phyloP scores from a whole-genome alignment of 176 grass and related monocot species.

The Eleusine coracana region DNA sequence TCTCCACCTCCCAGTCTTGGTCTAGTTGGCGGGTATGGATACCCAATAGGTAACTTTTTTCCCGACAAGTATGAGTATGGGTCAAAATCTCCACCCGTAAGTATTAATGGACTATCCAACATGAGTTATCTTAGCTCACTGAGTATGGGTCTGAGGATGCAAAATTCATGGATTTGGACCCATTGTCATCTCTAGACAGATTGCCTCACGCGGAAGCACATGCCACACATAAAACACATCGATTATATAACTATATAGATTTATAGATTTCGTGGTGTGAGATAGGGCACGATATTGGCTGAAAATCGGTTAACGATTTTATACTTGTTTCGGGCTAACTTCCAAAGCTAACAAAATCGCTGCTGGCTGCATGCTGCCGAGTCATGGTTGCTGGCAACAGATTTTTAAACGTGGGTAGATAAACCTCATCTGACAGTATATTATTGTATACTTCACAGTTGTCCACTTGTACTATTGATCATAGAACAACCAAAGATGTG shows the following conservation, averaged over 20 bases:
- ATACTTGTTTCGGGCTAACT: background rate
- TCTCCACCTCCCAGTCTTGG: no score
- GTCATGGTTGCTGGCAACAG: no score
- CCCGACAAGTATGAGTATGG: no score
- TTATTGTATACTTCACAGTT: background rate
- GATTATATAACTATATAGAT: background rate
- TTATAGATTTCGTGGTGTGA: background rate
- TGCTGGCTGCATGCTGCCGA: no score
- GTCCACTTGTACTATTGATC: background rate
- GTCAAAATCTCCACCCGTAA: no score
- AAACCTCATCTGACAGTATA: background rate
- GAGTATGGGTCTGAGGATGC: no score
- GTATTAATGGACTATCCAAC: no score
- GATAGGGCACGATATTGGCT: no score
- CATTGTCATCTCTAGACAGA: background rate
- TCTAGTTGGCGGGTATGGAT: no score
- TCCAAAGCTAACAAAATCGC: background rate
- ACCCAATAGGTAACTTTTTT: no score
- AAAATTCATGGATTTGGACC: no score
- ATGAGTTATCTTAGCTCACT: no score
- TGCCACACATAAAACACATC: background rate
- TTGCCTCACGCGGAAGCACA: background rate
- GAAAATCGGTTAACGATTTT: background rate
- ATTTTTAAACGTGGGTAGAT: background rate
- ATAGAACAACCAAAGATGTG: background rate